phyloP scores from a whole-genome alignment of 2,329 filamentous ascomycete species.

The Aureobasidium subglaciale region DNA sequence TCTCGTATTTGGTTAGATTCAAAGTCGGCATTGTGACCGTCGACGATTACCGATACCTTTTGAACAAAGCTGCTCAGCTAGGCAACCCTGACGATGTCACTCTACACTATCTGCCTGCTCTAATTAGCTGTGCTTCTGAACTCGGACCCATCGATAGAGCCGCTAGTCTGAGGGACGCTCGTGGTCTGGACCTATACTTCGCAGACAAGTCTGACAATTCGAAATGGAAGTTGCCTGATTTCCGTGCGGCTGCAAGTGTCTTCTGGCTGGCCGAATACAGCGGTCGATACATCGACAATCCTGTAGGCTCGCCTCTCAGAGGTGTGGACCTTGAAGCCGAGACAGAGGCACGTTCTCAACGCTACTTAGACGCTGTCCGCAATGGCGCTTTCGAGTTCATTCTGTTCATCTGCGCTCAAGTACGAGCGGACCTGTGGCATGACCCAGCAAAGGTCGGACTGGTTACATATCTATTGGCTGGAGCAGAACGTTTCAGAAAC shows the following conservation, averaged over 20 bases:
- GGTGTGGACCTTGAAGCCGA: slow-evolving; percentile 60
- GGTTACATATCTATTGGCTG: slow-evolving; percentile 73
- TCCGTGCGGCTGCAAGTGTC: slow-evolving; percentile 70
- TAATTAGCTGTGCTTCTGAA: slow-evolving; percentile 68
- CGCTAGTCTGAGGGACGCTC: slow-evolving; percentile 59
- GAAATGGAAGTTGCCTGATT: slow-evolving; percentile 63
- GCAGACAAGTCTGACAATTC: slow-evolving; percentile 60
- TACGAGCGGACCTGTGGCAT: slow-evolving; percentile 75
- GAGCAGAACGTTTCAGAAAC: slow-evolving; percentile 62
- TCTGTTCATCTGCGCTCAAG: slow-evolving; percentile 73
- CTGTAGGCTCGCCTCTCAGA: slow-evolving; percentile 51
- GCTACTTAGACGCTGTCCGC: slow-evolving; percentile 53
- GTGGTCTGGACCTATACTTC: slow-evolving; percentile 62
- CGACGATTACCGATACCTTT: slow-evolving; percentile 66
- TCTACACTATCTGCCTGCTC: slow-evolving; percentile 75
- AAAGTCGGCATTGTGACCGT: slow-evolving; percentile 64
- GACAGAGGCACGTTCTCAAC: slow-evolving; percentile 59
- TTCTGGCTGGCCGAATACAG: slow-evolving; percentile 95
- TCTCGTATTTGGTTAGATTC: slow-evolving; percentile 70
- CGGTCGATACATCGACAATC: slow-evolving; percentile 74
- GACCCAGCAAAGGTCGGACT: slow-evolving; percentile 79
- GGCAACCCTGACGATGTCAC: slow-evolving; percentile 69
- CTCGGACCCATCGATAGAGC: slow-evolving; percentile 73
- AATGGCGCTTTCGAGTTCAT: slow-evolving; percentile 92
- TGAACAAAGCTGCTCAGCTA: slow-evolving; percentile 59